These are phyloP conservation scores for Sclerotinia trifoliorum DNA, from an alignment of 2,329 filamentous ascomycete species.

Conservation along the genomic window DNA sequence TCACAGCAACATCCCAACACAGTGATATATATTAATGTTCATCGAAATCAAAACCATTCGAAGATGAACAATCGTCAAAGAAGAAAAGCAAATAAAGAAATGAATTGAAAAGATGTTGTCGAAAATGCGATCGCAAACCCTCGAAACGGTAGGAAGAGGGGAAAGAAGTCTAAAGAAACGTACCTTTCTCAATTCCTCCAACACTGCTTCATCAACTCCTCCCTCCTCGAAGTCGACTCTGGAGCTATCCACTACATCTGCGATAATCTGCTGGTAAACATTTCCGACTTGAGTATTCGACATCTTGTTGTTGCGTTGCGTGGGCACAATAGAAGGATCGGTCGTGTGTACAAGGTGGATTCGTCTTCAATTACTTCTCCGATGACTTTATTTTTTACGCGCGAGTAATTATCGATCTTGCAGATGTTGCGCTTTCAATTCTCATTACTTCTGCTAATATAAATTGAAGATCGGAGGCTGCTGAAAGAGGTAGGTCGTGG, in stretches of 20 bases:
- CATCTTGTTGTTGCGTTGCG: slow-evolving; percentile 34
- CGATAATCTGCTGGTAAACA: slow-evolving; percentile 76
- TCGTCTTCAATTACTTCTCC: slow-evolving; percentile 1
- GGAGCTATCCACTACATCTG: slow-evolving; percentile 88
- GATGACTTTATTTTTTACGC: slow-evolving; percentile 1
- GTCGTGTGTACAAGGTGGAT: not conserved
- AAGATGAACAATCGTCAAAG: slow-evolving; percentile 1
- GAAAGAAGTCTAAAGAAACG: slow-evolving; percentile 50
- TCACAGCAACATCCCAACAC: slow-evolving; percentile 3
- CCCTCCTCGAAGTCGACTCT: slow-evolving; percentile 96
- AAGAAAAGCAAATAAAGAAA: slow-evolving; percentile 11
- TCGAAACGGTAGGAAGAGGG: not conserved
- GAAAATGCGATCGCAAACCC: slow-evolving; percentile 12
- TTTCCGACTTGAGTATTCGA: slow-evolving; percentile 51
- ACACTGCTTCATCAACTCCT: slow-evolving; percentile 81
- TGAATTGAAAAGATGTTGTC: slow-evolving; percentile 7
- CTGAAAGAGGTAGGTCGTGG: slow-evolving; percentile 8
- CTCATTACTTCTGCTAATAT: not conserved
- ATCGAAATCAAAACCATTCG: not conserved
- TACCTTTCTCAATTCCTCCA: slow-evolving; percentile 87
- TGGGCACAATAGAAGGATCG: slow-evolving; percentile 3
- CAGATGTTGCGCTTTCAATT: not conserved
- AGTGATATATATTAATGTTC: not conserved
- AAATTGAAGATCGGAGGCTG: not conserved
- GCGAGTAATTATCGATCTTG: slow-evolving; percentile 10